phyloP scores from a whole-genome alignment of 495 filamentous ascomycete genomes.

The Neurospora terricola region DNA sequence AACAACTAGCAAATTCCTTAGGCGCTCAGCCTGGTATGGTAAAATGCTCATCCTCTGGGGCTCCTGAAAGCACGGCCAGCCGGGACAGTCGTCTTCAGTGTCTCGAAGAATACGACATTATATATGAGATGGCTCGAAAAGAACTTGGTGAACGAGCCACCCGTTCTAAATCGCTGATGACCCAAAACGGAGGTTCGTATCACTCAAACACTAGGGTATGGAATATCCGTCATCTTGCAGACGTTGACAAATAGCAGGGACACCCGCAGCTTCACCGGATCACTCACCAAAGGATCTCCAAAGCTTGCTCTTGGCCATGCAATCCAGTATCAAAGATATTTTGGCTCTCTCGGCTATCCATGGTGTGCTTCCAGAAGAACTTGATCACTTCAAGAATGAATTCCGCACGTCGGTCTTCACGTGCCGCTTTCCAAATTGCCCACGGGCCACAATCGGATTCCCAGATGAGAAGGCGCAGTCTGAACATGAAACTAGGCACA shows the following conservation, averaged over 20 bases:
- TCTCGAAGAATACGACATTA: background rate
- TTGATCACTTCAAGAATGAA: constrained; percentile 15
- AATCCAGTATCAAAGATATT: background rate
- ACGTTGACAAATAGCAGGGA: background rate
- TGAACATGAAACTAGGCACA: constrained; percentile 2
- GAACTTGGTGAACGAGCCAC: background rate
- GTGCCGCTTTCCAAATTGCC: constrained; percentile 12
- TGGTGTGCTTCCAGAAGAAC: constrained; percentile 10
- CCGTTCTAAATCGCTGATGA: background rate
- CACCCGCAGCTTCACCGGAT: background rate
- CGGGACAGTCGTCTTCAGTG: background rate
- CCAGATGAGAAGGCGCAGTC: background rate
- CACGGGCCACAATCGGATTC: constrained; percentile 1
- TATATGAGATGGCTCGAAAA: background rate
- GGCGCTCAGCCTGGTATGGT: background rate
- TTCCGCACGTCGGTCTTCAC: constrained; percentile 14
- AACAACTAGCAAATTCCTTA: background rate
- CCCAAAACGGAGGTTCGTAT: background rate
- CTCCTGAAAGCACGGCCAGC: background rate
- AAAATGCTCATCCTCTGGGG: background rate
- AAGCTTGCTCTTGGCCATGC: background rate
- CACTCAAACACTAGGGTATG: too few relatives aligned
- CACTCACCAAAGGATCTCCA: background rate
- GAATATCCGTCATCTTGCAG: too few relatives aligned
- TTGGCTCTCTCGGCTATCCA: background rate